Conservation (phyloP, 2,329 filamentous ascomycete species). For the Dothistroma pini region DNA sequence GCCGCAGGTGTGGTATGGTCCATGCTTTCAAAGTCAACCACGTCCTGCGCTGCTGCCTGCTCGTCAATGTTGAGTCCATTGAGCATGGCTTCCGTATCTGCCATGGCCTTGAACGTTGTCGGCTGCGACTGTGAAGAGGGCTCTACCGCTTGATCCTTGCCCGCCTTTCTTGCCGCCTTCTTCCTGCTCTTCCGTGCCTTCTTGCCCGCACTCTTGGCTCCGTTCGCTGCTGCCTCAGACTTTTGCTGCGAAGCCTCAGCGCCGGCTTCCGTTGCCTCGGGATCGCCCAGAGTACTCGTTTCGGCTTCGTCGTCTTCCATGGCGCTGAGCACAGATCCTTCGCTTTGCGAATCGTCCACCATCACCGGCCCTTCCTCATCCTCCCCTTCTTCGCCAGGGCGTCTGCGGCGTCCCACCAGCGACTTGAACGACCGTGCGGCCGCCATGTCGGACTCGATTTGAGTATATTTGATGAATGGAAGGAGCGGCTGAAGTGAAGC, state of each 20-base stretch:
- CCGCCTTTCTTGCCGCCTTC: conserved; percentile 27
- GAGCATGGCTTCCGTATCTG: conserved; percentile 60
- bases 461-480: conserved; percentile 8
- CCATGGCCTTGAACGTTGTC: conserved; percentile 41
- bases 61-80: conserved; percentile 53
- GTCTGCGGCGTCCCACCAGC: conserved; percentile 63
- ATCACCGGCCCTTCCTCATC: conserved; percentile 56
- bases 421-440: conserved; percentile 57
- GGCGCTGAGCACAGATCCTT: conserved; percentile 56
- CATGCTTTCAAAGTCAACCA: conserved; percentile 52
- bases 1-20: conserved; percentile 36
- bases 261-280: conserved; percentile 23
- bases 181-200: conserved; percentile 35
- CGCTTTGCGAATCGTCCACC: conserved; percentile 62
- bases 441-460: conserved; percentile 41
- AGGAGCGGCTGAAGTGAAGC: conserved; percentile 11
- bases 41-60: conserved; percentile 34
- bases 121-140: conserved; percentile 14
- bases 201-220: conserved; percentile 28
- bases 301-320: conserved; percentile 52
- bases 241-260: conserved; percentile 29
- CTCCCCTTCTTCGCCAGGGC: conserved; percentile 67
- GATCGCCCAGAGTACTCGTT: conserved; percentile 25
- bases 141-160: conserved; percentile 33
- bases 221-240: conserved; percentile 22